Conservation (phyloP, 202 grass and related monocot genomes). For the Cymbopogon flexuosus region DNA sequence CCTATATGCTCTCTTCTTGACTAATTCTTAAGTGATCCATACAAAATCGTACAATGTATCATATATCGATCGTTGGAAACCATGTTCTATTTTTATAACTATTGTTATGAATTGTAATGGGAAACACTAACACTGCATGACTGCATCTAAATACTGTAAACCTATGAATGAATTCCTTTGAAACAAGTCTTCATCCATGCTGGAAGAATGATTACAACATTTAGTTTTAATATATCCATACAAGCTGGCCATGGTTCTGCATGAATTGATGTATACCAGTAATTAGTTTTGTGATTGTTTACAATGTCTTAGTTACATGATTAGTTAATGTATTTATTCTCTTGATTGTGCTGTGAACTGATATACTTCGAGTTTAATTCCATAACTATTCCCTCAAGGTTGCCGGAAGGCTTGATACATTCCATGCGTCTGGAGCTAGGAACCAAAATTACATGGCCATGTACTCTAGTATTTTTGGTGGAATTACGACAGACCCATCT, state of each 20-base stretch:
- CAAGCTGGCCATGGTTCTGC: neutral
- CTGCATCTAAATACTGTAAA: neutral
- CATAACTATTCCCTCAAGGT: slow-evolving; percentile 39
- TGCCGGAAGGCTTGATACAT: slow-evolving; percentile 57
- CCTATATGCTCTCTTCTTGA: slow-evolving; percentile 2
- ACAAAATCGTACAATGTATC: neutral
- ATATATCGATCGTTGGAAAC: neutral
- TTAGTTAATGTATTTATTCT: slow-evolving; percentile 16
- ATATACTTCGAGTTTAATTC: slow-evolving; percentile 11
- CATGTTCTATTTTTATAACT: neutral
- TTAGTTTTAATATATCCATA: neutral
- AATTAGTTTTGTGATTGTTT: slow-evolving; percentile 6
- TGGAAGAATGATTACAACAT: neutral
- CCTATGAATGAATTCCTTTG: neutral
- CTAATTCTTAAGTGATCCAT: neutral
- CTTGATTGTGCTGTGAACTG: neutral
- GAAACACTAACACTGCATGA: neutral
- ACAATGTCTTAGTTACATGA: neutral
- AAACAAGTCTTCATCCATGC: neutral
- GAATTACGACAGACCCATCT: slow-evolving; percentile 69
- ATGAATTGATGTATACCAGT: neutral
- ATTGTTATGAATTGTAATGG: slow-evolving; percentile 11
- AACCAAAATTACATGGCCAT: slow-evolving; percentile 85
- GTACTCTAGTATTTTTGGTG: slow-evolving; percentile 90
- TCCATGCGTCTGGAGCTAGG: slow-evolving; percentile 48